Base-by-base conservation (phyloP, 345 rosid genomes). In the Populus ilicifolia region DNA sequence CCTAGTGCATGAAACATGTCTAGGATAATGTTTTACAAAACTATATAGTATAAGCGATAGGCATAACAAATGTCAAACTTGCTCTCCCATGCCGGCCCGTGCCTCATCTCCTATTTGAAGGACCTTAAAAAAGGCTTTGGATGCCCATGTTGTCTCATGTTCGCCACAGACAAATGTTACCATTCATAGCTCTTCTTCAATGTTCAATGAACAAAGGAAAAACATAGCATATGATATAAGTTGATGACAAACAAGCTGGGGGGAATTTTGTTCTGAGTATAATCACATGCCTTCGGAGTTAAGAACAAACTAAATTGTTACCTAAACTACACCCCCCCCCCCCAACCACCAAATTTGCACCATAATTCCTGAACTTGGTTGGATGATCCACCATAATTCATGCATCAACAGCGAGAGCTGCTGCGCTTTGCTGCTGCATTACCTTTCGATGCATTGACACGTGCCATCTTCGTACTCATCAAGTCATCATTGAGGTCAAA, bases 391-490 rank as follows among this genome's bases (percentile, higher is more conserved):
- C 8, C 11, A 5, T 65, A 21, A 14, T 38, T 16, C 72, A 11
- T 5, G 41, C 52, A 63, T 85, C 87, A 88, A 38, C 80, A 29
- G 17, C 81, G 76, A 27, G 90, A 75, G 6, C 71, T 21, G 75
- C 43, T 5, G 73, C 91, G 85, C 85, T 84, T 84, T 6, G 82
- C 86, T 2, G 86, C 67, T 2, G 86, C 67, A 50, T 83, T 85
- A 54, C 80, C 84, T 71, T 80, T 87, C 0, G 93, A 41, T 6
- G 76, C 1, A 30, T 71, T 77, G 69, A 81, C 87, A 52, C 93
- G 87, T 81, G 89, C 78, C 74, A 84, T 85, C 83, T 91, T 91
- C 8, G 18, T 69, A 4, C 30, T 84, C 72, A 84, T 80, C 21
- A 73, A 87, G 75, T 84, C 70, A 0, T 33, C 67, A 7, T 39